These are phyloP conservation scores for Calonectria leucothoes DNA, from an alignment of 2,329 filamentous ascomycete genomes.

Conservation along the genomic window DNA sequence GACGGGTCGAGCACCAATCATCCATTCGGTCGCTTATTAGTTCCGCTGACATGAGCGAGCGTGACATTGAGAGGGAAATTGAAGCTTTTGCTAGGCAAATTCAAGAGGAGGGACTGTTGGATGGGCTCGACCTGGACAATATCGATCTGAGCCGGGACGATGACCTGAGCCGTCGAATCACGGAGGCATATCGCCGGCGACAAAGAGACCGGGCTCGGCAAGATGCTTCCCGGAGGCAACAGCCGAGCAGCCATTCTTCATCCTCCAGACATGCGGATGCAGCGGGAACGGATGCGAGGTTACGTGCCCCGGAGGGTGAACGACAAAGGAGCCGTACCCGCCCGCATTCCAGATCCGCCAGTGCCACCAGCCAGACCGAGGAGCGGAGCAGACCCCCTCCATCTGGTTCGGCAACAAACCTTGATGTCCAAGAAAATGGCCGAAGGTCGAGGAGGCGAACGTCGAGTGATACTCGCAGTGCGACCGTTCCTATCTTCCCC, in stretches of 20 bases:
- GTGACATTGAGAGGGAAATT: constrained; percentile 88
- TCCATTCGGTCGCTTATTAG: constrained; percentile 88
- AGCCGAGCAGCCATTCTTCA: constrained; percentile 48
- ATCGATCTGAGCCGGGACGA: constrained; percentile 88
- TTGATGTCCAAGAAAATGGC: constrained; percentile 46
- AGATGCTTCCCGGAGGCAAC: constrained; percentile 58
- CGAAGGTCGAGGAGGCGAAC: constrained; percentile 59
- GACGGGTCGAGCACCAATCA: constrained; percentile 88
- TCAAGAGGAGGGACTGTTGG: constrained; percentile 85
- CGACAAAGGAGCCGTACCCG: constrained; percentile 49
- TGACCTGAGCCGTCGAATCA: constrained; percentile 89
- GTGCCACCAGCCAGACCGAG: constrained; percentile 55
- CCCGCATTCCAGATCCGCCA: constrained; percentile 59
- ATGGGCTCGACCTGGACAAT: constrained; percentile 90
- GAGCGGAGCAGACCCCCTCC: constrained; percentile 64
- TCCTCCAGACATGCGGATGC: constrained; percentile 48
- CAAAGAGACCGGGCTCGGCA: constrained; percentile 72
- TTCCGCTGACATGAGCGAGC: constrained; percentile 79
- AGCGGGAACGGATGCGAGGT: constrained; percentile 39
- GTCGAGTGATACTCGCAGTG: constrained; percentile 66
- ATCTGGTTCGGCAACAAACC: constrained; percentile 38
- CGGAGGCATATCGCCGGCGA: constrained; percentile 84
- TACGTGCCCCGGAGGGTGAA: constrained; percentile 41
- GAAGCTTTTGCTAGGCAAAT: constrained; percentile 92
- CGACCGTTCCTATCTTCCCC: constrained; percentile 60